Base-by-base conservation (phyloP, 805 yeast species). In the Candida sithepensis region DNA sequence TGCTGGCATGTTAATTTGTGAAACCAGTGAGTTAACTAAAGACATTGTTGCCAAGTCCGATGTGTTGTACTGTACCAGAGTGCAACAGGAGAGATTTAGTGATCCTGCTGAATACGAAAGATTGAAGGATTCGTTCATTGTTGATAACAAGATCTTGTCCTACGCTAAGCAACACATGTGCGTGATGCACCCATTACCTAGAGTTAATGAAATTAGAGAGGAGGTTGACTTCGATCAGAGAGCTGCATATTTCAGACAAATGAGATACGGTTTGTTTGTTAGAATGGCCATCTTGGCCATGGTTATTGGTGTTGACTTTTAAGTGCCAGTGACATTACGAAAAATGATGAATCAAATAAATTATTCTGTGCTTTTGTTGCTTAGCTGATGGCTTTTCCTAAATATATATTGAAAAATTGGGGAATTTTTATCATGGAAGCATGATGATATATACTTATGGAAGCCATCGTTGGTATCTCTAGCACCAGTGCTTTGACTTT, bases 151-250 rank as follows among this genome's bases (percentile, higher is more conserved):
- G 71, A 86, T 92, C 52, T 78, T 94, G 66, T 78, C 89, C 26
- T 83, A 86, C 68, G 98, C 99, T 60, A 94, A 95, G 74, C 90
- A 89, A 68, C 97, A 94, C 72, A 94, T 94, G 98, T 89, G 97
- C 69, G 86, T 94, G 55, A 85, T 94, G 96, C 99, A 94, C 69
- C 99, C 99, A 67, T 81, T 94, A 61, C 99, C 99, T 67, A 87
- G 99, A 71, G 91, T 89, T 56, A 85, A 82, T 62, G 99, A 94
- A 74, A 92, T 94, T 60, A 87, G 87, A 64, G 98, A 91, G 73
- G 99, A 94, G 74, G 98, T 94, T 63, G 99, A 94, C 69, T 94
- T 92, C 65, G 99, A 94, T 72, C 97, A 92, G 71, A 87, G 99
- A 70, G 98, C 99, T 56, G 98, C 99, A 50, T 94, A 94, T 76